Percentiles rank a stretch among this genome's conserved stretches.
phyloP scores from a whole-genome alignment of 2,329 filamentous ascomycete species.

The Arachnomyces sp. region DNA sequence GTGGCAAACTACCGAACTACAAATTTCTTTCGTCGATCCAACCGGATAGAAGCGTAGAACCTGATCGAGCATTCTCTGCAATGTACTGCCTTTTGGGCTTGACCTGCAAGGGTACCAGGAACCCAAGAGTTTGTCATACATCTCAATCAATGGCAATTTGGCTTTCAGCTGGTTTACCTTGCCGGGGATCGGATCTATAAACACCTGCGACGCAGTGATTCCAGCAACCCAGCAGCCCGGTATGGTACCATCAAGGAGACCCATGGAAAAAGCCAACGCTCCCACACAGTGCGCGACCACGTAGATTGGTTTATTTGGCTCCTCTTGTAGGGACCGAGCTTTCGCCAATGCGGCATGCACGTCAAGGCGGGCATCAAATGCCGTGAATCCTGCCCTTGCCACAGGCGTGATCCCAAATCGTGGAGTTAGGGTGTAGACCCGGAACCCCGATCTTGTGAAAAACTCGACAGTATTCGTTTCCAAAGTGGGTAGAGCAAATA shows the following conservation, averaged over 20 bases:
- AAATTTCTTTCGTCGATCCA: too few species aligned
- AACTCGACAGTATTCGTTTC: conserved; percentile 58
- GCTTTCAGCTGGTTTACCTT: too few species aligned
- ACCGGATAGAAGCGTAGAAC: too few species aligned
- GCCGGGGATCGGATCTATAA: conserved; percentile 11
- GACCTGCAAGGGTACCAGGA: too few species aligned
- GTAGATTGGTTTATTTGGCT: conserved; percentile 9
- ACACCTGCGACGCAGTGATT: conserved; percentile 16
- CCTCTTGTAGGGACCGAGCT: conserved; percentile 7
- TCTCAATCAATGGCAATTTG: too few species aligned
- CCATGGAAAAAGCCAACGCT: conserved; percentile 13
- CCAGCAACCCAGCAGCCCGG: conserved; percentile 6
- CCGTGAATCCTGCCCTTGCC: neutral
- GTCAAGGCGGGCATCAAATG: conserved; percentile 5
- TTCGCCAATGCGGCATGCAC: conserved; percentile 11
- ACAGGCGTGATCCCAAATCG: conserved; percentile 15
- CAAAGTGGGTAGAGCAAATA: conserved; percentile 57
- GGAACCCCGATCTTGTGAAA: conserved; percentile 54
- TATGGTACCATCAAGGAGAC: conserved; percentile 16
- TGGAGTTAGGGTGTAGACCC: conserved; percentile 51
- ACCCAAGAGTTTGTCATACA: too few species aligned
- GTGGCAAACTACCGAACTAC: too few species aligned
- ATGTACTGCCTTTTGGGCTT: too few species aligned
- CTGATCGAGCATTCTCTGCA: too few species aligned
- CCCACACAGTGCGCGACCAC: conserved; percentile 16